A percentile compares a stretch with the other conserved stretches of the same genome.
Evolutionary conservation across 2,329 filamentous ascomycete species (phyloP).

Genomic region (Trichoderma atroviride): DNA sequence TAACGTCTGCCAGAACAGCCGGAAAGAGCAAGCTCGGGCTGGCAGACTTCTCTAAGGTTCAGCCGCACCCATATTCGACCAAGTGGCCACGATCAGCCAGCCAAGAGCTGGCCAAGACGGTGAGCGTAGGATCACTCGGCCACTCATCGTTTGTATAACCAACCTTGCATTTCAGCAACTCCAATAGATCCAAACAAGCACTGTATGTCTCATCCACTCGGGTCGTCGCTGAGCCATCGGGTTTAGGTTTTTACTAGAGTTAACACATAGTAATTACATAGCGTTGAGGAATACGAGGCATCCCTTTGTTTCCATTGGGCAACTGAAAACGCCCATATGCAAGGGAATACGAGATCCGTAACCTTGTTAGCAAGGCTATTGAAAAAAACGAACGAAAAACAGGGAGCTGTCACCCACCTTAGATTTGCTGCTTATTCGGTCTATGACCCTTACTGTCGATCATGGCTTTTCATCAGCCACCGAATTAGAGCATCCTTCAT

Average conservation of each 20-base stretch:
- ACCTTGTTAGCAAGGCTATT: constrained; percentile 21
- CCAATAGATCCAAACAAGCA: constrained; percentile 22
- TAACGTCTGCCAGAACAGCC: background rate
- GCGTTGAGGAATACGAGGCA: constrained; percentile 22
- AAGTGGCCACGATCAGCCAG: constrained; percentile 8
- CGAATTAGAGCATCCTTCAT: background rate
- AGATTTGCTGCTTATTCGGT: background rate
- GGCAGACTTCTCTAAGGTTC: background rate
- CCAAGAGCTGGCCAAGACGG: constrained; percentile 19
- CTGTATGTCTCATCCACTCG: constrained; percentile 21
- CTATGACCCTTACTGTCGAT: background rate
- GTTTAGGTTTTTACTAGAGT: constrained; percentile 23
- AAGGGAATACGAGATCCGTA: constrained; percentile 24
- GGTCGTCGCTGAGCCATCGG: constrained; percentile 10
- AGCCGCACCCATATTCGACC: constrained; percentile 8
- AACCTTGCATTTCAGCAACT: constrained; percentile 7
- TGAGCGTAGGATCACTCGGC: background rate
- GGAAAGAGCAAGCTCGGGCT: background rate
- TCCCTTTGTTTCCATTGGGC: constrained; percentile 16
- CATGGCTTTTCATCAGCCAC: constrained; percentile 4
- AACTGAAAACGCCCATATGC: constrained; percentile 12
- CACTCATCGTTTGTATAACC: constrained; percentile 15
- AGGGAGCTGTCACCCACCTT: background rate
- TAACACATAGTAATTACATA: background rate
- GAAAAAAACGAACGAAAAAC: background rate